phyloP scores from a whole-genome alignment of 805 yeast species.

The Ogataea minuta region DNA sequence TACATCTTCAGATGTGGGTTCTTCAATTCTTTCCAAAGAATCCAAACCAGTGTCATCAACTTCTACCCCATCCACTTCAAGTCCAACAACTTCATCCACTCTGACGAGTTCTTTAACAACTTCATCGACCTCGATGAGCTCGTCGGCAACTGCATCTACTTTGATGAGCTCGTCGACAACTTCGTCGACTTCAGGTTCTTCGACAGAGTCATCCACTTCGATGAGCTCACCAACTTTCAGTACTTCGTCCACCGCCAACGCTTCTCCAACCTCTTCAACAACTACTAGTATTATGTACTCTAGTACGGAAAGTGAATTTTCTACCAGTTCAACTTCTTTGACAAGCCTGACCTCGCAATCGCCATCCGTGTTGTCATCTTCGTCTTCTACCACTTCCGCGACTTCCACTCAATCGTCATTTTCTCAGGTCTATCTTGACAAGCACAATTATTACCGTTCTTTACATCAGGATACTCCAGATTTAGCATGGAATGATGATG shows the following conservation, averaged over 20 bases:
- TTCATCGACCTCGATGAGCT: constrained; percentile 1
- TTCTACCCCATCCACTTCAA: constrained; percentile 9
- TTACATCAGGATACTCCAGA: constrained; percentile 46
- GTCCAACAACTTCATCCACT: constrained; percentile 19
- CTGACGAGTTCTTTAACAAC: constrained; percentile 11
- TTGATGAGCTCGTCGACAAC: too few relatives aligned
- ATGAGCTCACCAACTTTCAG: too few relatives aligned
- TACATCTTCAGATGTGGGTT: neutral
- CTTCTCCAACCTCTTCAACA: constrained; percentile 10
- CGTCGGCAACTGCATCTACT: constrained; percentile 6
- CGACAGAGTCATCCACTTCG: too few relatives aligned
- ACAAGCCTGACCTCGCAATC: constrained; percentile 20
- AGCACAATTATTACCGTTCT: constrained; percentile 60
- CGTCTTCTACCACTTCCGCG: constrained; percentile 25
- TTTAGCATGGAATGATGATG: constrained; percentile 53
- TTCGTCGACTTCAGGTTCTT: constrained; percentile 8
- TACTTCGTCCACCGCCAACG: too few relatives aligned
- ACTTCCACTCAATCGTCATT: constrained; percentile 32
- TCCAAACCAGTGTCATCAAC: constrained; percentile 7
- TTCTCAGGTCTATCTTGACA: constrained; percentile 47
- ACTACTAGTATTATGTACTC: too few relatives aligned
- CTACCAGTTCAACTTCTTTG: constrained; percentile 20
- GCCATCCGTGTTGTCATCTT: constrained; percentile 23
- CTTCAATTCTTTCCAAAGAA: constrained; percentile 18
- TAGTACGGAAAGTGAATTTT: constrained; percentile 4